Conservation (phyloP, 768 basidiomycete genomes). For the Cyclocybe cylindracea region DNA sequence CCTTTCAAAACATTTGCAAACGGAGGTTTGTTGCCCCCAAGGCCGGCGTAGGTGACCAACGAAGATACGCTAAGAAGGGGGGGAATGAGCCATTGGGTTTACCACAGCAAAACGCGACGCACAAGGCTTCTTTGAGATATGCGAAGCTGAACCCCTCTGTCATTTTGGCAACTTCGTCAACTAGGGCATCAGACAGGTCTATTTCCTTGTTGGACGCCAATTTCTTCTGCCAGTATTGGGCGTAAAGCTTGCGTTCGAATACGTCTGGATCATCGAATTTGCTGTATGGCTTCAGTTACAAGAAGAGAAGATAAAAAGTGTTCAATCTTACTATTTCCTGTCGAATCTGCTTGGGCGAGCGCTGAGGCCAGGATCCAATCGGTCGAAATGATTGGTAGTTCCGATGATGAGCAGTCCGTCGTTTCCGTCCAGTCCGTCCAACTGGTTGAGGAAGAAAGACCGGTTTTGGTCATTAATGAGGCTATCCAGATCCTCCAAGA, state of each 20-base stretch:
- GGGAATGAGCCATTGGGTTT: not conserved
- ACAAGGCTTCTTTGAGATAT: slow-evolving; percentile 91
- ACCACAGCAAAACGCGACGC: slow-evolving; percentile 28
- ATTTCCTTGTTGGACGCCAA: slow-evolving; percentile 62
- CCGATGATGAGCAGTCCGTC: slow-evolving; percentile 79
- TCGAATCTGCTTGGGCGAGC: slow-evolving; percentile 84
- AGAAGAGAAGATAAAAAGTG: not conserved
- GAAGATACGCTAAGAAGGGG: slow-evolving; percentile 58
- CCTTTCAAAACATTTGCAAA: slow-evolving; percentile 54
- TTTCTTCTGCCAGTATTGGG: slow-evolving; percentile 81
- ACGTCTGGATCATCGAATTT: slow-evolving; percentile 70
- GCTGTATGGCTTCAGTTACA: slow-evolving; percentile 32
- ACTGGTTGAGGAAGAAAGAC: slow-evolving; percentile 87
- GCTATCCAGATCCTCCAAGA: slow-evolving; percentile 67
- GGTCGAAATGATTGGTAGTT: slow-evolving; percentile 84
- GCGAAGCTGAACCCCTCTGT: slow-evolving; percentile 82
- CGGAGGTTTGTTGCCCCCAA: slow-evolving; percentile 46
- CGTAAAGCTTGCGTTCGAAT: slow-evolving; percentile 68
- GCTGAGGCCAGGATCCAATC: slow-evolving; percentile 75
- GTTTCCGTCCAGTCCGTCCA: slow-evolving; percentile 80
- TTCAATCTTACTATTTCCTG: slow-evolving; percentile 70
- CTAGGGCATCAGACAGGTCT: slow-evolving; percentile 66
- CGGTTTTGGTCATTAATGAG: slow-evolving; percentile 77
- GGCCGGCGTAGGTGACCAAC: slow-evolving; percentile 63
- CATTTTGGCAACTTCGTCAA: slow-evolving; percentile 54